Evolutionary conservation across 2,329 filamentous ascomycete genomes (phyloP), one percentile per base, ranked within the genome.

Genomic region (Colletotrichum sidae): DNA sequence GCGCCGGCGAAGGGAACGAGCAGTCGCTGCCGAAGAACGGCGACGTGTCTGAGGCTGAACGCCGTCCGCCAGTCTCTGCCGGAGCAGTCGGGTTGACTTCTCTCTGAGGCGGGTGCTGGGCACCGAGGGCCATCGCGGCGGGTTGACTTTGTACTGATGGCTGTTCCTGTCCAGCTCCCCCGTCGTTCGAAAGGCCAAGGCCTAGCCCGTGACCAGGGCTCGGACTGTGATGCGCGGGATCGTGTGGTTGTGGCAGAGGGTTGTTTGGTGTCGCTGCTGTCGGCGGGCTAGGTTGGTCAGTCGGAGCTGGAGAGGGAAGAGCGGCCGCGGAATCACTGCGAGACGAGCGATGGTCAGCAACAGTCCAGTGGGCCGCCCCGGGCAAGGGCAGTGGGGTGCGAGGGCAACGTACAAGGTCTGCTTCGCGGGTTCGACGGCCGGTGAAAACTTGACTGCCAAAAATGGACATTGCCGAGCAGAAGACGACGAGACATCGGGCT

Each of bases 261-360:
- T 65, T 25, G 50, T 45, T 17, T 41, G 44, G 15, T 17, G 65
- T 11, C 60, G 70, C 75, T 65, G 77, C 72, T 61, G 76, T 65
- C 67, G 74, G 74, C 33, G 85, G 84, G 70, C 84, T 87, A 13
- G 81, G 79, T 67, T 89, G 87, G 68, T 90, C 86, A 72, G 87
- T 91, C 10, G 86, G 84, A 11, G 88, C 84, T 38, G 89, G 88
- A 12, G 90, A 90, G 7, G 88, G 86, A 54, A 90, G 81, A 17
- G 85, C 78, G 39, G 76, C 70, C 63, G 73, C 68, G 41, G 46
- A 57, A 46, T 17, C 58, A 63, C 63, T 66, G 25, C 11, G 17
- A 44, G 15, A 33, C 11, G 34, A 62, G 10, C 25, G 59, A 63
- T 38, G 57, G 63, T 57, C 10, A 38, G 13, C 6, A 25, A 10